phyloP scores from a whole-genome alignment of 768 basidiomycete genomes.

The Symmetrospora coprosmae region DNA sequence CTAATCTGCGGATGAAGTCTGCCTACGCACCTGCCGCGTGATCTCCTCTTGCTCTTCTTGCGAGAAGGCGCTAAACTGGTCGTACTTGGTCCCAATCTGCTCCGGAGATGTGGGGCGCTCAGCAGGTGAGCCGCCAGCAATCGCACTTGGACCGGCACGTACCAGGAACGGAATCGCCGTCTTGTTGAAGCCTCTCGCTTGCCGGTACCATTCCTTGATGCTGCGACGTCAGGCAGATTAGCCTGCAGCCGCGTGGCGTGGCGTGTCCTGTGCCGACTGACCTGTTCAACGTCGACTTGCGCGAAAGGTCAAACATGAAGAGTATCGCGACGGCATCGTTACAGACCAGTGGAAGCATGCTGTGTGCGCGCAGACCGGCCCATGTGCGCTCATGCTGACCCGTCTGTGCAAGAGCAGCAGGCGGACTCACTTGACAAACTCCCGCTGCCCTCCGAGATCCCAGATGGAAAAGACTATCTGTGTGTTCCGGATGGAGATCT shows the following conservation, averaged over 20 bases:
- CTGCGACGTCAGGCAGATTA: too few species aligned
- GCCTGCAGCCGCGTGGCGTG: too few species aligned
- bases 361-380: too few species aligned
- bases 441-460: conserved; percentile 53
- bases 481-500: conserved; percentile 85
- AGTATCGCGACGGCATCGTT: conserved; percentile 99
- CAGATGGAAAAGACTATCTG: conserved; percentile 99
- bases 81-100: conserved; percentile 81
- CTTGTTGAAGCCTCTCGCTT: conserved; percentile 99
- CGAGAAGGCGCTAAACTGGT: conserved; percentile 87
- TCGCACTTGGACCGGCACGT: neutral
- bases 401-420: neutral
- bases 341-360: conserved; percentile 93
- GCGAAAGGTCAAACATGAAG: conserved; percentile 98
- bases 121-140: neutral
- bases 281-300: conserved; percentile 94
- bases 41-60: conserved; percentile 98
- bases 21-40: conserved; percentile 65
- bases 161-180: conserved; percentile 93
- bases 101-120: neutral
- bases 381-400: too few species aligned
- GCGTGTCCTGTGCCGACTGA: too few species aligned
- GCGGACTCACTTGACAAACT: conserved; percentile 54
- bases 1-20: too few species aligned
- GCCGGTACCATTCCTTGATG: conserved; percentile 99